Conservation (phyloP, 2,329 filamentous ascomycete genomes). For the Fusarium subtropicale region DNA sequence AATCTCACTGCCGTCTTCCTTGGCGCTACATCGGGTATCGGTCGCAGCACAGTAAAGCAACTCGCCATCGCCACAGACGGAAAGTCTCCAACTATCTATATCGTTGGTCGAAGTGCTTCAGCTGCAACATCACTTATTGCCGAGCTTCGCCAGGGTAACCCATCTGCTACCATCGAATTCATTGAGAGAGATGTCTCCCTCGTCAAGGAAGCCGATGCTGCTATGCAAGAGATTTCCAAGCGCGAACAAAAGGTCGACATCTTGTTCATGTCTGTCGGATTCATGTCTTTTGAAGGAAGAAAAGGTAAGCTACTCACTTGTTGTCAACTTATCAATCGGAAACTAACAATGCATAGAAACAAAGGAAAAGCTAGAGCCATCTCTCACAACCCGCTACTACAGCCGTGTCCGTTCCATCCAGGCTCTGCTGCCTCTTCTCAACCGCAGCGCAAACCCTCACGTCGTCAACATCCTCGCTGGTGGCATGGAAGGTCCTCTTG, state of each 20-base stretch:
- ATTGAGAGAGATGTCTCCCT: conserved; percentile 62
- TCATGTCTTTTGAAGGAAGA: conserved; percentile 41
- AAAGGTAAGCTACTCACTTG: conserved; percentile 10
- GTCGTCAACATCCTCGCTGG: conserved; percentile 63
- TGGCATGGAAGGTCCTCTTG: conserved; percentile 61
- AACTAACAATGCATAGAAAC: conserved; percentile 57
- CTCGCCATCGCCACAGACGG: conserved; percentile 17
- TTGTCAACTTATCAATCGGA: rapidly evolving
- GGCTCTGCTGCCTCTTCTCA: conserved; percentile 67
- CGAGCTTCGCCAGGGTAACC: conserved; percentile 57
- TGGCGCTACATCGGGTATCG: conserved; percentile 38
- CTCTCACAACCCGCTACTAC: conserved; percentile 67
- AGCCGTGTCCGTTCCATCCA: conserved; percentile 66
- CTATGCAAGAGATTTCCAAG: conserved; percentile 54
- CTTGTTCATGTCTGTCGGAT: conserved; percentile 57
- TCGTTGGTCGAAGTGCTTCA: conserved; percentile 58
- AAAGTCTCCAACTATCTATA: conserved; percentile 48
- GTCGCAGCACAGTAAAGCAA: conserved; percentile 27
- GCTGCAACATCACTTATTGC: conserved; percentile 54
- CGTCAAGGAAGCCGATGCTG: conserved; percentile 62
- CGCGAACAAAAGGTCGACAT: conserved; percentile 59
- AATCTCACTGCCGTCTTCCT: conserved; percentile 34
- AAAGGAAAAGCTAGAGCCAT: conserved; percentile 65
- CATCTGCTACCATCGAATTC: conserved; percentile 58
- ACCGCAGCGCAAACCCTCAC: conserved; percentile 54